Percentiles rank a stretch among this genome's conserved stretches.
Conservation (phyloP, 2,329 filamentous ascomycete genomes). For the Daldinia sp. region DNA sequence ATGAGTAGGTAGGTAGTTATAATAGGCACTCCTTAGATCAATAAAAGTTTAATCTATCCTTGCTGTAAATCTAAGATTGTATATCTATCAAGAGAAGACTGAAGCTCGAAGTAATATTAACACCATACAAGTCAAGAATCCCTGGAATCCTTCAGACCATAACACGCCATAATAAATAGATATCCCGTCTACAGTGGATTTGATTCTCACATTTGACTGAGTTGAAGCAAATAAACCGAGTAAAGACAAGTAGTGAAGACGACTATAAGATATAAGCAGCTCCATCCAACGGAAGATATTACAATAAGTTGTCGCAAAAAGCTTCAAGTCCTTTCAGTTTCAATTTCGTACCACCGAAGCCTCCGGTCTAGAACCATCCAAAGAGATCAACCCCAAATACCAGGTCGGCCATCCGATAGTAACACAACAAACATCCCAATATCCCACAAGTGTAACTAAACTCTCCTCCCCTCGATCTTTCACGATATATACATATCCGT, state of each 20-base stretch:
- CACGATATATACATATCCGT: no score
- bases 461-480: neutral
- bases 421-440: no score
- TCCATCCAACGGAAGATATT: neutral
- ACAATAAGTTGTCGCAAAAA: neutral
- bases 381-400: neutral
- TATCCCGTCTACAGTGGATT: neutral
- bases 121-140: no score
- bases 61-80: neutral
- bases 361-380: constrained; percentile 5
- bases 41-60: neutral
- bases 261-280: neutral
- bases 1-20: neutral
- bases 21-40: neutral
- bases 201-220: neutral
- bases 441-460: no score
- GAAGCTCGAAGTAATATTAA: neutral
- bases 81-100: neutral
- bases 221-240: no score
- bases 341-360: neutral
- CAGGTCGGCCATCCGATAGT: neutral
- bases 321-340: neutral
- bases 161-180: neutral
- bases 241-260: neutral
- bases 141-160: no score